These are phyloP conservation scores for Kodamaea laetipori DNA, from an alignment of 805 yeast species.

Conservation along the genomic window DNA sequence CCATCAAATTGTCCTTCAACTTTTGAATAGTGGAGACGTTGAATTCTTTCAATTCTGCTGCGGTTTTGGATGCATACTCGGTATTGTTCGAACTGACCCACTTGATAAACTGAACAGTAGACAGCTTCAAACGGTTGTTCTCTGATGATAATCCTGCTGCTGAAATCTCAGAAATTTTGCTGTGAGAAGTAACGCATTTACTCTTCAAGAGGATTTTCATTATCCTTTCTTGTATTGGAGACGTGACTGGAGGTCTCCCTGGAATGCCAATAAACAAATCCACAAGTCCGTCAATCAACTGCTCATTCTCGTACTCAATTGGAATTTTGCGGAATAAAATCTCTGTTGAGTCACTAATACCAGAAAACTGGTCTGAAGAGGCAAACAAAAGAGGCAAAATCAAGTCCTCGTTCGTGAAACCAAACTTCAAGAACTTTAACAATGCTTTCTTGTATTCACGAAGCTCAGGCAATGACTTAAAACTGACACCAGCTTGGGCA, in stretches of 20 bases:
- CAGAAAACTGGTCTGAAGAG: slow-evolving; percentile 57
- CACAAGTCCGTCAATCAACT: slow-evolving; percentile 47
- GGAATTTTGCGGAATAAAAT: slow-evolving; percentile 51
- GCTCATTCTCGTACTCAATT: slow-evolving; percentile 53
- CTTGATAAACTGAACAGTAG: slow-evolving; percentile 63
- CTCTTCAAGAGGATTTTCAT: slow-evolving; percentile 54
- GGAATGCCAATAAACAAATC: slow-evolving; percentile 54
- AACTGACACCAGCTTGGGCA: slow-evolving; percentile 64
- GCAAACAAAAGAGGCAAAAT: slow-evolving; percentile 62
- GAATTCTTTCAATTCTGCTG: slow-evolving; percentile 26
- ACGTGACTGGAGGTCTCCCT: slow-evolving; percentile 51
- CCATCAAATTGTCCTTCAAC: slow-evolving; percentile 52
- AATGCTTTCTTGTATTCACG: slow-evolving; percentile 28
- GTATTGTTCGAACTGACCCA: slow-evolving; percentile 46
- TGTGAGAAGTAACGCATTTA: slow-evolving; percentile 47
- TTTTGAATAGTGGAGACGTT: slow-evolving; percentile 51
- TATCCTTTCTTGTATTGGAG: slow-evolving; percentile 58
- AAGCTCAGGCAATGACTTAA: slow-evolving; percentile 50
- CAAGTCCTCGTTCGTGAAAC: slow-evolving; percentile 39
- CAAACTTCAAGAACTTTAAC: slow-evolving; percentile 42
- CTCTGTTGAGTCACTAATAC: slow-evolving; percentile 56
- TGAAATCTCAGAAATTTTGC: slow-evolving; percentile 49
- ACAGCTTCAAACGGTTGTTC: slow-evolving; percentile 51
- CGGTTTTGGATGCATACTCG: slow-evolving; percentile 11
- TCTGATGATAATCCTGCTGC: slow-evolving; percentile 63